Evolutionary conservation across 2,329 filamentous ascomycete genomes (phyloP).

Genomic region (Zymoseptoria brevis): DNA sequence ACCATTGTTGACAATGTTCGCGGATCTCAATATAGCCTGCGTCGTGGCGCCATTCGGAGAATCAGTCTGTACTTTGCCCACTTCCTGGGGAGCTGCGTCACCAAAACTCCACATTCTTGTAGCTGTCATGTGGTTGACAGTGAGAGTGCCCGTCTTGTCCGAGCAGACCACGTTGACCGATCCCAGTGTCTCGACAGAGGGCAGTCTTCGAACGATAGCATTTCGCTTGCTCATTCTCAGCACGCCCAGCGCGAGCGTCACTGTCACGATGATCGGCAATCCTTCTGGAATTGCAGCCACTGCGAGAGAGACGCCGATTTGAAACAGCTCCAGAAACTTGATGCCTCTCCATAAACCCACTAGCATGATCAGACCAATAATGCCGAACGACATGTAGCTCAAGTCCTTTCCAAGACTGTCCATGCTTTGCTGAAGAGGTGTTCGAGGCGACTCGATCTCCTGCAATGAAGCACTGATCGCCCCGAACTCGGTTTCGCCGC

Average conservation of each 20-base stretch:
- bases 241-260: slow-evolving; percentile 88
- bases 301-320: slow-evolving; percentile 91
- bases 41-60: slow-evolving; percentile 62
- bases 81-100: slow-evolving; percentile 51
- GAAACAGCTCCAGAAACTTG: slow-evolving; percentile 86
- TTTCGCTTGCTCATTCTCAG: slow-evolving; percentile 92
- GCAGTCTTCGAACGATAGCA: slow-evolving; percentile 89
- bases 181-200: slow-evolving; percentile 92
- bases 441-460: slow-evolving; percentile 89
- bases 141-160: slow-evolving; percentile 94
- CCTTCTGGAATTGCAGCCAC: slow-evolving; percentile 96
- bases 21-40: slow-evolving; percentile 75
- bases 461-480: slow-evolving; percentile 91
- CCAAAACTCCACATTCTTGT: slow-evolving; percentile 90
- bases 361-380: slow-evolving; percentile 87
- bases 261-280: slow-evolving; percentile 94
- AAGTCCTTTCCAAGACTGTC: slow-evolving; percentile 93
- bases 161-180: slow-evolving; percentile 99
- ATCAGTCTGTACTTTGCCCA: slow-evolving; percentile 46
- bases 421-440: slow-evolving; percentile 92
- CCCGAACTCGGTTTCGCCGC: slow-evolving; percentile 87
- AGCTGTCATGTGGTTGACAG: slow-evolving; percentile 96
- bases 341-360: slow-evolving; percentile 88
- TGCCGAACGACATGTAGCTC: slow-evolving; percentile 91
- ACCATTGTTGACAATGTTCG: slow-evolving; percentile 94